Conservation (phyloP, 2,329 filamentous ascomycete species). For the Nothophoma quercina region DNA sequence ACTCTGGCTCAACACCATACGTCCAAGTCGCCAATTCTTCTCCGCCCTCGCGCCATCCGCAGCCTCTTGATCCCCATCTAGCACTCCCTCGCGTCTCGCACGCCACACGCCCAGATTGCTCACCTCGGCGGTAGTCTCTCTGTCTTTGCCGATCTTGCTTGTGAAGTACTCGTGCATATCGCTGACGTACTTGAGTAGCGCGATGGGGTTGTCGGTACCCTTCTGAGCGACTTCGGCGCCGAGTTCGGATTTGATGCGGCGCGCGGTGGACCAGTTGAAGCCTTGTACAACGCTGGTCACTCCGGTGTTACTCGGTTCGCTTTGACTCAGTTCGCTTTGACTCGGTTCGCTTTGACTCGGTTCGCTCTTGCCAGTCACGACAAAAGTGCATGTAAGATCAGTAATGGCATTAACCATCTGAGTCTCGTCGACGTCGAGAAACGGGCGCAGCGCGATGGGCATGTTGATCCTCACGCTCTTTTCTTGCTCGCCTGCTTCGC, state of each 20-base stretch:
- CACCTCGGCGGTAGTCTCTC: slow-evolving; percentile 53
- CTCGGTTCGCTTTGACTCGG: no score
- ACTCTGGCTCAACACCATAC: slow-evolving; percentile 57
- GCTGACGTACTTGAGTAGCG: slow-evolving; percentile 52
- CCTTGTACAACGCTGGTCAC: background rate
- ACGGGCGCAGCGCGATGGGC: slow-evolving; percentile 51
- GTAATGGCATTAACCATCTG: slow-evolving; percentile 40
- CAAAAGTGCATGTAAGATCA: background rate
- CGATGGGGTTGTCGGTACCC: slow-evolving; percentile 43
- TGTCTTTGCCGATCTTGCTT: slow-evolving; percentile 49
- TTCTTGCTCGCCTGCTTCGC: no score
- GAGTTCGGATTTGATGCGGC: slow-evolving; percentile 24
- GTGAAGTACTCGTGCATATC: slow-evolving; percentile 50
- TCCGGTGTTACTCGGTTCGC: no score
- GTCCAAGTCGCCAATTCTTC: slow-evolving; percentile 42
- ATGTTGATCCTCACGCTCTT: slow-evolving; percentile 42
- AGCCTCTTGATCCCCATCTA: no score
- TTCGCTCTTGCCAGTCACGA: background rate
- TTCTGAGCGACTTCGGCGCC: slow-evolving; percentile 25
- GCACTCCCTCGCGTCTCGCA: no score
- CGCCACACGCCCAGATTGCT: slow-evolving; percentile 56
- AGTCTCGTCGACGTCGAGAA: slow-evolving; percentile 38
- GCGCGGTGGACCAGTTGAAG: slow-evolving; percentile 33
- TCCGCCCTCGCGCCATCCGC: background rate
- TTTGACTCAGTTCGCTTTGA: no score